A percentile compares a stretch with the other conserved stretches of the same genome.
phyloP scores from a whole-genome alignment of 805 yeast genomes.

The Lachancea mirantina region DNA sequence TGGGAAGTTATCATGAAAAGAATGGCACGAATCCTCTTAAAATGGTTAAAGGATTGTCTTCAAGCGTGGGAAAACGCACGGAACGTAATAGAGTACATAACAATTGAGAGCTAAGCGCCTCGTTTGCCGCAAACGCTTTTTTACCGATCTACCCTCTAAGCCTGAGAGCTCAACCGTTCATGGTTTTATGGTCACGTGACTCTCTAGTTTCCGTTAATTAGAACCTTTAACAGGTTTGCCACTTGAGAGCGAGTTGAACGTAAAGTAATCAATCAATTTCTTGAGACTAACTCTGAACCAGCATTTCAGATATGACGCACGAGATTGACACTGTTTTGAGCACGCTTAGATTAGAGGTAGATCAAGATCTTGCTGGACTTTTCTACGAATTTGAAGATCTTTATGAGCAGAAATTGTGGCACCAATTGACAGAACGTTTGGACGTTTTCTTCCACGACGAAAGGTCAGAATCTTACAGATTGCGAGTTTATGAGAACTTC shows the following conservation, averaged over 20 bases:
- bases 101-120: no score
- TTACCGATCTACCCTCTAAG: no score
- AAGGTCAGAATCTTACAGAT: constrained; percentile 46
- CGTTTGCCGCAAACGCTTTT: no score
- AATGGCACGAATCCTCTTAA: constrained; percentile 30
- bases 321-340: constrained; percentile 26
- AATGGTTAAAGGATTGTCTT: constrained; percentile 34
- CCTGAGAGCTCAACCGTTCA: no score
- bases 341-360: constrained; percentile 58
- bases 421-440: constrained; percentile 73
- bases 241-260: no score
- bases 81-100: constrained; percentile 10
- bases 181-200: background rate
- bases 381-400: constrained; percentile 58
- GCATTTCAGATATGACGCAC: no score
- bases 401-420: constrained; percentile 90
- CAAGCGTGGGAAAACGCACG: constrained; percentile 36
- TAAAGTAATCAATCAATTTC: background rate
- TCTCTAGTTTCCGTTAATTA: background rate
- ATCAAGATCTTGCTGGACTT: constrained; percentile 52
- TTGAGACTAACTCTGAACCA: background rate
- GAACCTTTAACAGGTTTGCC: no score
- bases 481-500: constrained; percentile 65
- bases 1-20: constrained; percentile 27
- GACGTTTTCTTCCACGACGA: constrained; percentile 52